These are phyloP conservation scores for Macadamia integrifolia DNA, from an alignment of 164 flowering plant species.

Conservation along the genomic window DNA sequence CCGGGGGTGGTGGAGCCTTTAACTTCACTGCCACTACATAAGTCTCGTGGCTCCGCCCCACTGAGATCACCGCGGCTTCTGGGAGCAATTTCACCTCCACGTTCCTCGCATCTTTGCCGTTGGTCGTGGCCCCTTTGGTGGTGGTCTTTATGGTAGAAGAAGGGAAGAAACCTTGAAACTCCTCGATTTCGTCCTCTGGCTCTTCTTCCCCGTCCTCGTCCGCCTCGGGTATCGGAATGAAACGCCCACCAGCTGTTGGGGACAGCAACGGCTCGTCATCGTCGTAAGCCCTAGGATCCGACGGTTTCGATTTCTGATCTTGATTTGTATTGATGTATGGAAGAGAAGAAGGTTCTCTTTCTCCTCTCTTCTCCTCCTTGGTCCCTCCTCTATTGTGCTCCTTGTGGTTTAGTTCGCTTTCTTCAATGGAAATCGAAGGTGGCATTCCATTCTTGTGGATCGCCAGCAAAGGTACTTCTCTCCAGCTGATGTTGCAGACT, in stretches of 20 bases:
- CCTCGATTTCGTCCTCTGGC: constrained; percentile 35
- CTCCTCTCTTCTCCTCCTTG: not conserved
- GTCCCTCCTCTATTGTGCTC: not conserved
- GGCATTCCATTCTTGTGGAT: constrained; percentile 31
- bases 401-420: not conserved
- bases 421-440: not conserved
- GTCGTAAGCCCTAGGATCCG: constrained; percentile 35
- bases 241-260: constrained; percentile 35
- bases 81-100: constrained; percentile 52
- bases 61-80: constrained; percentile 60
- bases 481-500: constrained; percentile 69
- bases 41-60: constrained; percentile 48
- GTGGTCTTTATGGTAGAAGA: constrained; percentile 20
- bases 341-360: not conserved
- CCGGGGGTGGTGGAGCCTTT: constrained; percentile 57
- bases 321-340: constrained; percentile 8
- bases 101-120: constrained; percentile 14
- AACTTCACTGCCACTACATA: constrained; percentile 61
- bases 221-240: constrained; percentile 59
- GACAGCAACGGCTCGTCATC: constrained; percentile 80
- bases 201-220: constrained; percentile 42
- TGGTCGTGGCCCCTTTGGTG: constrained; percentile 2
- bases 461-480: constrained; percentile 71
- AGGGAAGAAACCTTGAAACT: constrained; percentile 64
- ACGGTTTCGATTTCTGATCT: constrained; percentile 2